Evolutionary conservation across 306 rosid species (phyloP).

Genomic region (Quercus robur): DNA sequence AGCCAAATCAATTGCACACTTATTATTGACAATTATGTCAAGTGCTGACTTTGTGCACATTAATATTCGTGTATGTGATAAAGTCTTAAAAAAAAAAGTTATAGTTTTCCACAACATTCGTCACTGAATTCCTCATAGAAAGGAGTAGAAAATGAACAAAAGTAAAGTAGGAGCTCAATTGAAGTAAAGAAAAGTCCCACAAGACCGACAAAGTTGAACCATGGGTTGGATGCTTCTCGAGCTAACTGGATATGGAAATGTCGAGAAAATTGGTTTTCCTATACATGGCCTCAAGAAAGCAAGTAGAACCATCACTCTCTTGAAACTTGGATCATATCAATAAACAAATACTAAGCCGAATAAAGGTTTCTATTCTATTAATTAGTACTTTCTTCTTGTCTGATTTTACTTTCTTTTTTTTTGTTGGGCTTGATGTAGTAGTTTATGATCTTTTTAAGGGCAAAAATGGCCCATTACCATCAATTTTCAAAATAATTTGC

Average conservation of each 20-base stretch:
- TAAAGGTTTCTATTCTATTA: no score
- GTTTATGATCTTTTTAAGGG: no score
- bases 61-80: neutral
- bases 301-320: conserved; percentile 10
- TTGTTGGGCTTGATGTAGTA: no score
- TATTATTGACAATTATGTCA: conserved; percentile 25
- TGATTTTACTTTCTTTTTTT: no score
- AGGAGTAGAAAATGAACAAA: neutral
- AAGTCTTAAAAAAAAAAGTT: neutral
- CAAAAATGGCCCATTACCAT: no score
- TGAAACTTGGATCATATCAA: neutral
- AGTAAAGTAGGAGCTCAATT: conserved; percentile 13
- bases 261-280: neutral
- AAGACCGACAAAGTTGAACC: conserved; percentile 36
- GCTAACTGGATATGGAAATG: conserved; percentile 33
- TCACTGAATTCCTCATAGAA: conserved; percentile 31
- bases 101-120: conserved; percentile 15
- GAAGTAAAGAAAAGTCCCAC: conserved; percentile 19
- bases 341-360: neutral
- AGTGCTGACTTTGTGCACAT: conserved; percentile 2
- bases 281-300: conserved; percentile 15
- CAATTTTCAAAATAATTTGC: no score
- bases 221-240: conserved; percentile 38
- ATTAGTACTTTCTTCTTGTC: no score
- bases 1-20: neutral